Evolutionary conservation across 1,284 basidiomycete species (phyloP).

Genomic region (Ustilago vetiveriae): DNA sequence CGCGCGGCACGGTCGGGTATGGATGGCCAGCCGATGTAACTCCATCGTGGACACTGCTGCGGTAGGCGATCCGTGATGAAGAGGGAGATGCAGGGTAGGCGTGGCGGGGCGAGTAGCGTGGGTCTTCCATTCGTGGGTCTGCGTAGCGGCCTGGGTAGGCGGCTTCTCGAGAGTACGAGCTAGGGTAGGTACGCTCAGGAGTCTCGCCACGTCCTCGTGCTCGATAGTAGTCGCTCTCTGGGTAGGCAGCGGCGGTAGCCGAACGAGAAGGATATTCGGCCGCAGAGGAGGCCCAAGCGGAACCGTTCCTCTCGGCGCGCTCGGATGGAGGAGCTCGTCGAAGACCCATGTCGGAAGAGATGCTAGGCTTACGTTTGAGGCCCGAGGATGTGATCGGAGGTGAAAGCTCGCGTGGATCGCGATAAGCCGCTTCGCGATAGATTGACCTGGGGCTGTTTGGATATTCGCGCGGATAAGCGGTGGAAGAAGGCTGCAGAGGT

Average conservation of each 20-base stretch:
- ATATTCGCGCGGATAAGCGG: slow-evolving; percentile 29
- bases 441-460: slow-evolving; percentile 23
- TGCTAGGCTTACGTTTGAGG: slow-evolving; percentile 41
- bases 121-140: slow-evolving; percentile 30
- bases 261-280: slow-evolving; percentile 28
- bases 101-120: slow-evolving; percentile 44
- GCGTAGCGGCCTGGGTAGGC: slow-evolving; percentile 28
- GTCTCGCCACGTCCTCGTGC: slow-evolving; percentile 27
- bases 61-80: slow-evolving; percentile 19
- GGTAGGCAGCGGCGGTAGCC: slow-evolving; percentile 12
- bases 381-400: slow-evolving; percentile 9
- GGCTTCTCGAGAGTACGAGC: slow-evolving; percentile 31
- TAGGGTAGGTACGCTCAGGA: slow-evolving; percentile 27
- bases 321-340: slow-evolving; percentile 16
- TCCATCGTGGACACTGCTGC: slow-evolving; percentile 21
- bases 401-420: slow-evolving; percentile 40
- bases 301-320: slow-evolving; percentile 27
- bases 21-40: slow-evolving; percentile 12
- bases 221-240: slow-evolving; percentile 29
- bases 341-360: slow-evolving; percentile 22
- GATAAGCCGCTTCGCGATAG: slow-evolving; percentile 32
- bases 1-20: slow-evolving; percentile 13
- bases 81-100: slow-evolving; percentile 29
- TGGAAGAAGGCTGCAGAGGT: slow-evolving; percentile 8
- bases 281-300: slow-evolving; percentile 6